phyloP scores from a whole-genome alignment of 169 alveolate species.

The Plasmodium billcollinsi region DNA sequence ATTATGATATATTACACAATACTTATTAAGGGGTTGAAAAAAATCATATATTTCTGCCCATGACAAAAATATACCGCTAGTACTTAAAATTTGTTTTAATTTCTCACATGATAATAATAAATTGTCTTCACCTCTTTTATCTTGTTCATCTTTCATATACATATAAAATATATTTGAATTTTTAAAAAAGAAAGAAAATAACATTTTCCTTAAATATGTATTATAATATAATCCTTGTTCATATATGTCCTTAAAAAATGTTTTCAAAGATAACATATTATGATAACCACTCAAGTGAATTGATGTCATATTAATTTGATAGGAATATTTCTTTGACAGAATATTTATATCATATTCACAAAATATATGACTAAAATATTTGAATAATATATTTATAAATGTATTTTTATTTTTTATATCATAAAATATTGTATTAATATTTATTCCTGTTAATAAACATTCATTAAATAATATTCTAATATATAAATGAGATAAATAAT shows the following conservation, averaged over 20 bases:
- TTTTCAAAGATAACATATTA: conserved; percentile 20
- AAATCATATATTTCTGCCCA: conserved; percentile 75
- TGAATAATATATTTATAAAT: conserved; percentile 39
- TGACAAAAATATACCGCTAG: conserved; percentile 44
- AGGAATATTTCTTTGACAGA: conserved; percentile 34
- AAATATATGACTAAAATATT: conserved; percentile 59
- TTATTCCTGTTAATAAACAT: conserved; percentile 57
- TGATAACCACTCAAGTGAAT: conserved; percentile 52
- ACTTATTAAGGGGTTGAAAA: conserved; percentile 61
- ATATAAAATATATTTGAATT: conserved; percentile 29
- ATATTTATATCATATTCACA: conserved; percentile 48
- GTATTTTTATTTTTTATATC: conserved; percentile 37
- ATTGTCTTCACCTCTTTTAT: conserved; percentile 14
- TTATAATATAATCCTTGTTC: conserved; percentile 52
- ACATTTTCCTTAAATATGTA: conserved; percentile 28
- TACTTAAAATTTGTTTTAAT: conserved; percentile 25
- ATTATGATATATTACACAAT: conserved; percentile 41
- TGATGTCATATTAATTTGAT: conserved; percentile 49
- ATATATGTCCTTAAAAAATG: conserved; percentile 41
- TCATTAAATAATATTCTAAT: conserved; percentile 55
- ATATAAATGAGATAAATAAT: conserved; percentile 16
- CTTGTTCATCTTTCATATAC: background rate
- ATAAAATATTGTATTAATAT: conserved; percentile 37
- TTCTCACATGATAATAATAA: conserved; percentile 44
- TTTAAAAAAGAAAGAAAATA: conserved; percentile 37